phyloP scores from a whole-genome alignment of 768 basidiomycete genomes.

The Serendipita indica region DNA sequence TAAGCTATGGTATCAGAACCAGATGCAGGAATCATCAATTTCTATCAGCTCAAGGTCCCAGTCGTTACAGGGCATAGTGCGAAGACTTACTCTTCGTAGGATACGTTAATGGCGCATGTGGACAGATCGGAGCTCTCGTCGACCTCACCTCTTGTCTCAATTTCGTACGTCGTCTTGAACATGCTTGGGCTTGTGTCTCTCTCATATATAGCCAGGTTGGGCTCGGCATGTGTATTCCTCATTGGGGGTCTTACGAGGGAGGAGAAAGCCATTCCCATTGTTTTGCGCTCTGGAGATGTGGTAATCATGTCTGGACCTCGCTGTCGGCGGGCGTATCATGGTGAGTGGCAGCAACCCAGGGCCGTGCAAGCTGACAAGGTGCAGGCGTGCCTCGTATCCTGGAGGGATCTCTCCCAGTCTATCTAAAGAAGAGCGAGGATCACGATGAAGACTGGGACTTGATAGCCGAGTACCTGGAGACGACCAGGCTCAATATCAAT shows the following conservation, averaged over 20 bases:
- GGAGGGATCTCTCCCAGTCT: slow-evolving; percentile 58
- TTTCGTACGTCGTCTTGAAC: slow-evolving; percentile 50
- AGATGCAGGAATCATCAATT: slow-evolving; percentile 94
- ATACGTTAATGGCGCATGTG: slow-evolving; percentile 95
- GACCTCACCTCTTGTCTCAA: slow-evolving; percentile 80
- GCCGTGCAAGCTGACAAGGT: background rate
- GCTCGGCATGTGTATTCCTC: slow-evolving; percentile 78
- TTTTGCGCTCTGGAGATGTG: slow-evolving; percentile 82
- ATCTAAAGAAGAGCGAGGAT: slow-evolving; percentile 26
- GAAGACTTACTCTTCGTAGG: slow-evolving; percentile 26
- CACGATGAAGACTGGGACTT: slow-evolving; percentile 37
- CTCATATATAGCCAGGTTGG: slow-evolving; percentile 39
- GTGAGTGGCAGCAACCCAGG: slow-evolving; percentile 27
- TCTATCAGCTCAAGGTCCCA: slow-evolving; percentile 63
- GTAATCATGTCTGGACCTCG: slow-evolving; percentile 83
- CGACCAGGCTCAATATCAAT: slow-evolving; percentile 78
- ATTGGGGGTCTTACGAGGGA: slow-evolving; percentile 76
- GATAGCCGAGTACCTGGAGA: slow-evolving; percentile 40
- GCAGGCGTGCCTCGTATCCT: slow-evolving; percentile 78
- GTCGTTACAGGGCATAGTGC: background rate
- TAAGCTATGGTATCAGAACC: slow-evolving; percentile 39
- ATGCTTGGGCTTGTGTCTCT: background rate
- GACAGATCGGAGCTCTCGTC: slow-evolving; percentile 91
- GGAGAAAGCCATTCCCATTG: slow-evolving; percentile 56
- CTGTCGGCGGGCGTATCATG: slow-evolving; percentile 84